Evolutionary conservation across 2,329 filamentous ascomycete genomes (phyloP).

Genomic region (Macrophomina tecta): DNA sequence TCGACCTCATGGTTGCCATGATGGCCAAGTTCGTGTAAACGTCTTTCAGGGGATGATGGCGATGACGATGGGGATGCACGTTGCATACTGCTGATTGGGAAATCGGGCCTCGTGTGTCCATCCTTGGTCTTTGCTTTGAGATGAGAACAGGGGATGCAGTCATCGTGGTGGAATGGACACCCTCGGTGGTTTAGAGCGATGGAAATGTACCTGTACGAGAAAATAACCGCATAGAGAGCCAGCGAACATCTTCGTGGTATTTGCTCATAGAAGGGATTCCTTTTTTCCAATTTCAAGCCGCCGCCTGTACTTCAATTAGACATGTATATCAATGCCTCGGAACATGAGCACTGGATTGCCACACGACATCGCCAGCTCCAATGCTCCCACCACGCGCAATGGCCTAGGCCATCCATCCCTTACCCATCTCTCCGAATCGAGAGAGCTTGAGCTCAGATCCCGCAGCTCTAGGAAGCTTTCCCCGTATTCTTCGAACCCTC

Average conservation of each 20-base stretch:
- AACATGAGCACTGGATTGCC: conserved; percentile 11
- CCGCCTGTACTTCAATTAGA: conserved; percentile 19
- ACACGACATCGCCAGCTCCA: conserved; percentile 4
- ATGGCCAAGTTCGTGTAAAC: conserved; percentile 30
- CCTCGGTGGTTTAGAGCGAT: conserved; percentile 21
- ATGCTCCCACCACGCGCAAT: conserved; percentile 13
- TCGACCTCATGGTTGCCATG: conserved; percentile 57
- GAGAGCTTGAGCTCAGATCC: conserved; percentile 8
- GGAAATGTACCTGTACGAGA: conserved; percentile 28
- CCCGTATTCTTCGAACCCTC: conserved; percentile 5
- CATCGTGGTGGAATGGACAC: conserved; percentile 27
- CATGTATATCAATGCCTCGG: conserved; percentile 26
- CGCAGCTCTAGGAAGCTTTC: conserved; percentile 10
- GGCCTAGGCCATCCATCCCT: conserved; percentile 1
- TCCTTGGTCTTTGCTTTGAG: conserved; percentile 14
- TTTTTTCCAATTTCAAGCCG: conserved; percentile 20
- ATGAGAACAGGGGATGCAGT: conserved; percentile 23
- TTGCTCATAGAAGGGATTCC: conserved; percentile 28
- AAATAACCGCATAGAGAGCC: conserved; percentile 29
- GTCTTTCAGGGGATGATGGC: conserved; percentile 26
- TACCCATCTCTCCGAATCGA: not conserved
- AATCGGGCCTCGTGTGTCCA: conserved; percentile 26
- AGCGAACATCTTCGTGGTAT: conserved; percentile 27
- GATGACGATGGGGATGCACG: conserved; percentile 10
- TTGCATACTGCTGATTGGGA: conserved; percentile 13